These are phyloP conservation scores for Aphanomyces invadans DNA, from an alignment of 352 stramenopile species.

Conservation along the genomic window DNA sequence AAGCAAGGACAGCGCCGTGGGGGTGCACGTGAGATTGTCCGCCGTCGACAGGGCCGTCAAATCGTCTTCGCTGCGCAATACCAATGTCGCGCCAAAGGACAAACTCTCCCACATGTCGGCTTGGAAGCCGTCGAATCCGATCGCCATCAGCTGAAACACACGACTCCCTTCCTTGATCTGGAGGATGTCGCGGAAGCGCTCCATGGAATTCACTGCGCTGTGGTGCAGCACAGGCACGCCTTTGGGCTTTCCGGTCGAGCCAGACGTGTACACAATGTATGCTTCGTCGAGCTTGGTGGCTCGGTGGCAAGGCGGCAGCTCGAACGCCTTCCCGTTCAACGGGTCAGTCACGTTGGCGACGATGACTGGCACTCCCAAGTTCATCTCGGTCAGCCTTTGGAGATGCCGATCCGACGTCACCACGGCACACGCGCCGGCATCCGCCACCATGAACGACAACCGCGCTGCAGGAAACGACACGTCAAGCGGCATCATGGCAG, in stretches of 20 bases:
- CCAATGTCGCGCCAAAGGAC: background rate
- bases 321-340: background rate
- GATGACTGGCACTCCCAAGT: background rate
- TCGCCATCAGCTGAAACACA: background rate
- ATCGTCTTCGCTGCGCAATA: background rate
- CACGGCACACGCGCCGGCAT: slow-evolving; percentile 28
- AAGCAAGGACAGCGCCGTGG: background rate
- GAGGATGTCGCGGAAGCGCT: background rate
- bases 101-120: slow-evolving; percentile 8
- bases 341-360: background rate
- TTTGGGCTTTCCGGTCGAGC: background rate
- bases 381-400: background rate
- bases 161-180: background rate
- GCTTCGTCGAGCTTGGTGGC: background rate
- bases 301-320: background rate
- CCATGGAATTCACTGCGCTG: background rate
- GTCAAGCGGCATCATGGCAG: slow-evolving; percentile 84
- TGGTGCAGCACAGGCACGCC: slow-evolving; percentile 1
- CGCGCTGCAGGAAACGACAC: slow-evolving; percentile 38
- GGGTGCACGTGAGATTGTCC: background rate
- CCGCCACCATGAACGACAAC: slow-evolving; percentile 43
- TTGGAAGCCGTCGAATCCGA: background rate
- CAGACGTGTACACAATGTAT: slow-evolving; percentile 39
- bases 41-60: background rate
- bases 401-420: background rate